Base-by-base conservation (phyloP, 2,329 filamentous ascomycete species). In the Fusarium sp. region DNA sequence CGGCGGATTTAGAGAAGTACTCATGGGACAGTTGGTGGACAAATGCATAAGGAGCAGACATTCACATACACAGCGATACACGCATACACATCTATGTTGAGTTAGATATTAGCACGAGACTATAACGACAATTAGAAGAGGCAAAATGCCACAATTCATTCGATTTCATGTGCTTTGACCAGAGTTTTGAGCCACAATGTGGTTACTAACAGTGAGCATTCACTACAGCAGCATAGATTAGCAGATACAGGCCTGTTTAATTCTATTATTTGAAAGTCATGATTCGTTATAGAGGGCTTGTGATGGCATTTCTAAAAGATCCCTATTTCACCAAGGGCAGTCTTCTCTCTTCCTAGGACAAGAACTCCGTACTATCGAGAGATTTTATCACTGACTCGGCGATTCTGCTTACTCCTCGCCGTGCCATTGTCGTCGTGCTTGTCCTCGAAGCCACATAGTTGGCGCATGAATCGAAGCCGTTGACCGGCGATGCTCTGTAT, bases 401-500 rank as follows among this genome's bases (percentile, higher is more conserved):
- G 70, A 14, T 42, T 65, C 62, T 75, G 75, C 14, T 35, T 63
- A 38, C 46, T 63, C 44, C 68, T 60, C 23, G 56, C 55, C 39
- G 54, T 14, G 18, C 60, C 37, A 12, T 35, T 37, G n/a, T 55
- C 63, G 16, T 63, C 39, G 33, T 44, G 69, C 45, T 66, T 70
- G 23, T 78, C 67, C 16, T 86, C 83, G 70, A 86, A 84, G 41
- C 88, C 88, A 77, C 87, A 89, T 46, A 90, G 82, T 76, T 89
- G 84, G 67, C 84, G 84, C 57, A 83, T 88, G 77, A 89, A 90
- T 68, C 86, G 84, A n/a, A 87, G 82, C 12, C 88, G 84, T 19
- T 88, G 88, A 23, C 84, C 84, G 2, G 88, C 83, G 29, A 90
- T 83, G 76, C 85, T 90, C 89, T 90, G 31, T 21, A 49, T 5